Base-by-base conservation (phyloP, 2,329 filamentous ascomycete genomes). In the Chaetomium sp. region DNA sequence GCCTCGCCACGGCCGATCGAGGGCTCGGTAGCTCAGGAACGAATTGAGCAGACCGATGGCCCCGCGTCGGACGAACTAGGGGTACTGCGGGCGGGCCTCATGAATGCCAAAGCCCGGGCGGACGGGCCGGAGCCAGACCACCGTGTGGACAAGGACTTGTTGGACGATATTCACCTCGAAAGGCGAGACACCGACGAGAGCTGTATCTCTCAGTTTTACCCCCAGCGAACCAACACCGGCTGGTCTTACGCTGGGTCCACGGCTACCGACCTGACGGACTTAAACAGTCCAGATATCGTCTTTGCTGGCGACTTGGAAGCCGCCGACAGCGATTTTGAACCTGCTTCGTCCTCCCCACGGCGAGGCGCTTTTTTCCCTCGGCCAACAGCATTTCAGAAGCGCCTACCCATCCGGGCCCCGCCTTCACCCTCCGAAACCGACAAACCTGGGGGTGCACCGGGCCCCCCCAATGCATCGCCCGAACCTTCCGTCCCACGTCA, bases 181-280 rank as follows among this genome's bases (percentile, higher is more conserved):
- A 57, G 60, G 34, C 54, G 51, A 19, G 60, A 60, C 44, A 60
- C 58, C 32, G 41, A 34, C 14, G 59, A 57, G 41, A 62, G 55
- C 36, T 52, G 37, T 10, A 14, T 49, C n/a, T 54, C 46, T 7
- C 41, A 44, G 11, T 59, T 57, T 27, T 11, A 27, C 11, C 34
- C 41, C 2, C 50, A 36, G 12, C 54, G 59, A 38, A 58, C 53
- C 41, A 46, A 59, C 43, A 61, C 54, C 38, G 47, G 36, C 38
- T 61, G 55, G 52, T 61, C 58, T 14, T 40, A 52, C 36, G 53
- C 53, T 12, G 43, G 40, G 4, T 55, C 59, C 40, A 51, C 53
- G 8, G 54, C 52, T 27, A 60, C 59, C 12, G 55, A 55, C 33
- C 41, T 53, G 44, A 64, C 62, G 12, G 59, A 61, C 8, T 43